A percentile compares a stretch with the other conserved stretches of the same genome.
These are phyloP conservation scores for Mycena vitilis DNA, from an alignment of 768 basidiomycete genomes.

Conservation along the genomic window DNA sequence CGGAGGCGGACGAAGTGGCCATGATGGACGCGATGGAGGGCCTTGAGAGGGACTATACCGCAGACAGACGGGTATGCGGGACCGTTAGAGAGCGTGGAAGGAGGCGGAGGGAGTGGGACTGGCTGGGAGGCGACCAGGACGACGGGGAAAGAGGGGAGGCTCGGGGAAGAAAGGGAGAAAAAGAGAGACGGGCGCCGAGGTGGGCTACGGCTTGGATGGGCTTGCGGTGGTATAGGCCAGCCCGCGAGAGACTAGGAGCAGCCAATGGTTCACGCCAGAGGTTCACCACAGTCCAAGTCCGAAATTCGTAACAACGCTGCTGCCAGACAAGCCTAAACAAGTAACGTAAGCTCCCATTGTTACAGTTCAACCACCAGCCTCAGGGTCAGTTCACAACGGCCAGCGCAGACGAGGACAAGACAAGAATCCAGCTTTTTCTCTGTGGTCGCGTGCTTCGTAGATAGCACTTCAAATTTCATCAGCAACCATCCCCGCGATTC, in stretches of 20 bases:
- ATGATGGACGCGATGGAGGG: conserved; percentile 47
- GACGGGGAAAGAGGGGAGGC: conserved; percentile 45
- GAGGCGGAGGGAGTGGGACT: conserved; percentile 40
- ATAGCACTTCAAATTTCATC: conserved; percentile 7
- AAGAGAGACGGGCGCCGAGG: conserved; percentile 42
- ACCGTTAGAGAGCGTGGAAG: conserved; percentile 37
- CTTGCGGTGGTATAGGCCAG: conserved; percentile 28
- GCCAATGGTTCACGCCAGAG: conserved; percentile 25
- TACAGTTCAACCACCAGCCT: not conserved
- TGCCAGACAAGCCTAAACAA: conserved; percentile 20
- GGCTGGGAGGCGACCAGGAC: conserved; percentile 36
- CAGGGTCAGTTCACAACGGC: not conserved
- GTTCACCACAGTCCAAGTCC: conserved; percentile 22
- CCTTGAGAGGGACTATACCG: conserved; percentile 26
- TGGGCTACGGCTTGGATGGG: conserved; percentile 43
- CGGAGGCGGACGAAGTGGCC: conserved; percentile 64
- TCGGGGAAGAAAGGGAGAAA: conserved; percentile 52
- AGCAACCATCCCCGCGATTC: not conserved
- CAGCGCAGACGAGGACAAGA: not conserved
- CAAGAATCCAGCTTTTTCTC: not conserved
- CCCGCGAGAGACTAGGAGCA: conserved; percentile 20
- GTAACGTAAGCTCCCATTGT: not conserved
- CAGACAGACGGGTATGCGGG: conserved; percentile 23
- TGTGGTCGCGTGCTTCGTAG: conserved; percentile 19
- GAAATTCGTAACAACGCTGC: conserved; percentile 16